phyloP scores from a whole-genome alignment of 169 alveolate genomes.

The Theileria annulata region DNA sequence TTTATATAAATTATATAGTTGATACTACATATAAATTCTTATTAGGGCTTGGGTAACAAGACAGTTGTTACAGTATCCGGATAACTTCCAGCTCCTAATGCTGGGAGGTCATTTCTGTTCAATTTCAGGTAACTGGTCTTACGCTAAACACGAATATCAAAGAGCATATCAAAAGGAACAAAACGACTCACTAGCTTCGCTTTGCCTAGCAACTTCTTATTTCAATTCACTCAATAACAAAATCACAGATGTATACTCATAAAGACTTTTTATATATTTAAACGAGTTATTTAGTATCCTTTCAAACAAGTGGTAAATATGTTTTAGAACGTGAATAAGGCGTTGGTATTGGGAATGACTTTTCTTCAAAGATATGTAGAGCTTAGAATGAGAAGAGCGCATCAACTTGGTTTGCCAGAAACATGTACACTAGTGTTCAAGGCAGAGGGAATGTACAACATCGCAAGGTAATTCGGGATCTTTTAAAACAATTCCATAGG shows the following conservation, averaged over 20 bases:
- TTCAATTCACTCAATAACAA: slow-evolving; percentile 63
- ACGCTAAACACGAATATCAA: slow-evolving; percentile 72
- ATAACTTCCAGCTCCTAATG: slow-evolving; percentile 62
- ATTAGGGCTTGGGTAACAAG: slow-evolving; percentile 72
- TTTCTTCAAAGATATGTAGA: slow-evolving; percentile 32
- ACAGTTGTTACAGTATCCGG: slow-evolving; percentile 68
- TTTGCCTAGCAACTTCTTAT: slow-evolving; percentile 72
- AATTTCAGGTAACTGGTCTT: slow-evolving; percentile 73
- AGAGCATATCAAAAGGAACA: slow-evolving; percentile 66
- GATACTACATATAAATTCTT: no score
- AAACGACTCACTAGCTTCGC: slow-evolving; percentile 63
- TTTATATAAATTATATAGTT: not conserved
- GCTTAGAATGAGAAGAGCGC: slow-evolving; percentile 24
- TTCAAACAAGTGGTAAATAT: not conserved
- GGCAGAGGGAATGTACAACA: slow-evolving; percentile 59
- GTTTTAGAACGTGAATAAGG: slow-evolving; percentile 43
- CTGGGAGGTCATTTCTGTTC: slow-evolving; percentile 75
- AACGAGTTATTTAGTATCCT: no score
- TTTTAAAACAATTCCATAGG: slow-evolving; percentile 6
- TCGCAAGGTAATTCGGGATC: slow-evolving; percentile 48
- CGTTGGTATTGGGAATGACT: slow-evolving; percentile 56
- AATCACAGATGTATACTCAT: slow-evolving; percentile 36
- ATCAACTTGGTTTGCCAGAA: slow-evolving; percentile 13
- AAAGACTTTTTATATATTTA: not conserved
- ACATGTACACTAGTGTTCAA: slow-evolving; percentile 20